Evolutionary conservation across 2,329 filamentous ascomycete genomes (phyloP).

Genomic region (Xylariales sp.): DNA sequence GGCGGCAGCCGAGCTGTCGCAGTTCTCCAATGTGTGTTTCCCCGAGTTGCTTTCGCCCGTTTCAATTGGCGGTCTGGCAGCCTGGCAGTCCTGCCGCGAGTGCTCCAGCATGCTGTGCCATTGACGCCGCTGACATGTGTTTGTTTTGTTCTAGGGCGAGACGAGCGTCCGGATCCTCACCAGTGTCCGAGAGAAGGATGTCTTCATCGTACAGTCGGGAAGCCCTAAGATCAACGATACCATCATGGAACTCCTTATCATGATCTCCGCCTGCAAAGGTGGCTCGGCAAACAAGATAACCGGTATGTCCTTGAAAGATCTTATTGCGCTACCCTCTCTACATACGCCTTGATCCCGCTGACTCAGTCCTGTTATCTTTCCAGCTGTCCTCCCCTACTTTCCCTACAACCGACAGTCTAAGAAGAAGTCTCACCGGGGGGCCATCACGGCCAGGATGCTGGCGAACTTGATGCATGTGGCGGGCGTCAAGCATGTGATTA

Average conservation of each 20-base stretch:
- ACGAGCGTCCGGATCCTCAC: slow-evolving; percentile 66
- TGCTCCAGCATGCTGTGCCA: background rate
- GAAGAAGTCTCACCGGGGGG: slow-evolving; percentile 95
- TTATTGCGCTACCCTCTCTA: too few species aligned
- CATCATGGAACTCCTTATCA: slow-evolving; percentile 98
- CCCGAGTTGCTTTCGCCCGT: background rate
- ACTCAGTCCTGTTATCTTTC: too few species aligned
- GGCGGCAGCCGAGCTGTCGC: slow-evolving; percentile 61
- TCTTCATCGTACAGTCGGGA: slow-evolving; percentile 97
- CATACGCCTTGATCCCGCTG: too few species aligned
- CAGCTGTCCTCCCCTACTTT: slow-evolving; percentile 89
- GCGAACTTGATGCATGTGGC: slow-evolving; percentile 91
- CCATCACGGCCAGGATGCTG: slow-evolving; percentile 95
- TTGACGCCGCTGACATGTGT: background rate
- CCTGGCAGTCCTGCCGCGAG: background rate
- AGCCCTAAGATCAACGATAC: slow-evolving; percentile 96
- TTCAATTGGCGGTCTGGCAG: background rate
- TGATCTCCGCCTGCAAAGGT: slow-evolving; percentile 98
- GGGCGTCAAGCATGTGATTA: slow-evolving; percentile 95
- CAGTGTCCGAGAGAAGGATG: slow-evolving; percentile 92
- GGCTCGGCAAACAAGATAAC: slow-evolving; percentile 96
- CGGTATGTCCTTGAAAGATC: slow-evolving; percentile 50
- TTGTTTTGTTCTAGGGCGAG: slow-evolving; percentile 49
- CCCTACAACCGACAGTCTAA: slow-evolving; percentile 99
- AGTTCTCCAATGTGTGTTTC: slow-evolving; percentile 64